Conservation (phyloP, 2,329 filamentous ascomycete genomes). For the Hymenoscyphus fraxineus region DNA sequence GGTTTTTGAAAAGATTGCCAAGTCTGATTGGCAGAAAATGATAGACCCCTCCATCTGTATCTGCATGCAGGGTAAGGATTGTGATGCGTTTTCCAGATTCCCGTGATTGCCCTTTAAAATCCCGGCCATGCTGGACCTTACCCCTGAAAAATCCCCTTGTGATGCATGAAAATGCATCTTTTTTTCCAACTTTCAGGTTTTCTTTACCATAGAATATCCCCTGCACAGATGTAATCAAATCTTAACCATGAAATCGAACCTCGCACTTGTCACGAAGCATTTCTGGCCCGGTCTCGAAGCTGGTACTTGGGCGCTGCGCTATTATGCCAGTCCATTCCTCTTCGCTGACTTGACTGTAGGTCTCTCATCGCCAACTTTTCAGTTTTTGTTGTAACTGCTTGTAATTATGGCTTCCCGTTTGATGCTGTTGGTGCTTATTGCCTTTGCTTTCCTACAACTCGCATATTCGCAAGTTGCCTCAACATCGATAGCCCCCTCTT, state of each 20-base stretch:
- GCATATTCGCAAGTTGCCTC: background rate
- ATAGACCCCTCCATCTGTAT: background rate
- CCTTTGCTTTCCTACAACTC: conserved; percentile 3
- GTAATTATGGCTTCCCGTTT: conserved; percentile 7
- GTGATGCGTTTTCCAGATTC: conserved; percentile 5
- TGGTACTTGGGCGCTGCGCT: background rate
- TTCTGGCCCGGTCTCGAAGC: background rate
- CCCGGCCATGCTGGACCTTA: background rate
- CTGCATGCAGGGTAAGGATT: background rate
- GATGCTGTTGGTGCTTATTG: conserved; percentile 1
- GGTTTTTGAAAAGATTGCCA: background rate
- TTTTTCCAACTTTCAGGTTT: conserved; percentile 9
- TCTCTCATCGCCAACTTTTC: background rate
- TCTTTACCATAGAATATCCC: conserved; percentile 3
- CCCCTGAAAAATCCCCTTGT: conserved; percentile 5
- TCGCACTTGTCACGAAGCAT: background rate
- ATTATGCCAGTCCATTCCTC: conserved; percentile 3
- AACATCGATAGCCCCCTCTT: background rate
- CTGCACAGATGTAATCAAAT: background rate
- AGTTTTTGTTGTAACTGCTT: background rate
- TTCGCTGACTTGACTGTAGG: background rate
- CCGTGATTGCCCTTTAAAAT: background rate
- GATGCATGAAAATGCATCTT: background rate
- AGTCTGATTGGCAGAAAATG: background rate
- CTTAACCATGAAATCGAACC: background rate